phyloP scores from a whole-genome alignment of 2,329 filamentous ascomycete genomes.

The Ophiostoma sp. region DNA sequence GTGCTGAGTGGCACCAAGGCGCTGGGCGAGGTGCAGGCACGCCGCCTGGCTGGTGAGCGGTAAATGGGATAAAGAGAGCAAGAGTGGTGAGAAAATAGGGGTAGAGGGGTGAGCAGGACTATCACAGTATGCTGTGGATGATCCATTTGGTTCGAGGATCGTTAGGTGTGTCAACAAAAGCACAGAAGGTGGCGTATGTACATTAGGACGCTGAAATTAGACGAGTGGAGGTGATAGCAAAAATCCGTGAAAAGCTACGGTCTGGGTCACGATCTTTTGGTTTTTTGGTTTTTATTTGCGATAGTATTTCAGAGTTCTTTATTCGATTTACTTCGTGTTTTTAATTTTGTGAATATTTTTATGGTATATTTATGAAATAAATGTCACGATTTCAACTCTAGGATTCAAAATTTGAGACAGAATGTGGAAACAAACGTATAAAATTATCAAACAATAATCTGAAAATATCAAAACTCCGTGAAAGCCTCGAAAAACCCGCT shows the following conservation, averaged over 20 bases:
- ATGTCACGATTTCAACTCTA: no score
- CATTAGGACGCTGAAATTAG: background rate
- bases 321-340: background rate
- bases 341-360: background rate
- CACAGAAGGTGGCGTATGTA: background rate
- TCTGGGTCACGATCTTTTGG: background rate
- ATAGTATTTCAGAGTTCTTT: background rate
- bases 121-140: background rate
- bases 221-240: constrained; percentile 2
- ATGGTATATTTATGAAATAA: background rate
- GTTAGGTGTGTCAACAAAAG: background rate
- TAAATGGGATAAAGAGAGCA: constrained; percentile 36
- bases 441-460: background rate
- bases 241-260: background rate
- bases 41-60: constrained; percentile 73
- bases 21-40: constrained; percentile 86
- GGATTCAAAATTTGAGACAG: no score
- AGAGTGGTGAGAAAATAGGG: background rate
- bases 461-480: background rate
- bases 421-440: no score
- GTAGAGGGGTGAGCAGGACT: background rate
- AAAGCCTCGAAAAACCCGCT: background rate
- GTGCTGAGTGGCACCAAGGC: constrained; percentile 89
- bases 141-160: background rate
- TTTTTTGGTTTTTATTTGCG: background rate